A percentile compares a stretch with the other conserved stretches of the same genome.
These are phyloP conservation scores for Neurospora tetrasperma DNA, from an alignment of 495 filamentous ascomycete genomes.

Conservation along the genomic window DNA sequence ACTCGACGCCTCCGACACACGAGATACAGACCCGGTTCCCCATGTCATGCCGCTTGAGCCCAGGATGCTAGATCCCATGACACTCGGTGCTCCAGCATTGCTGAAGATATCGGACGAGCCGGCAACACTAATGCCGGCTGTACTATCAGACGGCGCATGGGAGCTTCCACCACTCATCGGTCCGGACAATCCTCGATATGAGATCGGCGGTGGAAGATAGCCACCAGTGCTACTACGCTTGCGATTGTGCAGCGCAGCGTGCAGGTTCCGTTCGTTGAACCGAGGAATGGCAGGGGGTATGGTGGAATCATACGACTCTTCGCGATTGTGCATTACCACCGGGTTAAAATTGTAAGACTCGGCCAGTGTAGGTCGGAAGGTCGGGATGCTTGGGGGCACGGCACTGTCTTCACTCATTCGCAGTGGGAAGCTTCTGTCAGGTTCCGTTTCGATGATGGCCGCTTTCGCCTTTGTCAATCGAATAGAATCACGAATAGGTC, in stretches of 20 bases:
- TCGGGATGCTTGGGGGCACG: slow-evolving; percentile 18
- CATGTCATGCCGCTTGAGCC: slow-evolving; percentile 33
- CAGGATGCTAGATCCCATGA: slow-evolving; percentile 20
- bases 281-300: slow-evolving; percentile 74
- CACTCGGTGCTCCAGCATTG: slow-evolving; percentile 20
- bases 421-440: slow-evolving; percentile 10
- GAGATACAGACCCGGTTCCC: slow-evolving; percentile 30
- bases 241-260: slow-evolving; percentile 47
- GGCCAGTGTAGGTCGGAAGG: slow-evolving; percentile 14
- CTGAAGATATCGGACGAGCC: slow-evolving; percentile 52
- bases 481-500: slow-evolving; percentile 79
- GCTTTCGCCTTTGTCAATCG: slow-evolving; percentile 74
- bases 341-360: slow-evolving; percentile 8
- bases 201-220: slow-evolving; percentile 50
- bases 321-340: slow-evolving; percentile 17
- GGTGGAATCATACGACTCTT: slow-evolving; percentile 42
- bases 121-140: slow-evolving; percentile 39
- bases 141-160: slow-evolving; percentile 39
- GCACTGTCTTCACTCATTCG: slow-evolving; percentile 14
- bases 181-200: slow-evolving; percentile 68
- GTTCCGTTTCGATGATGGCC: slow-evolving; percentile 30
- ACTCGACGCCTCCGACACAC: slow-evolving; percentile 55
- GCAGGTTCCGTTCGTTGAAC: slow-evolving; percentile 46
- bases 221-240: slow-evolving; percentile 80
- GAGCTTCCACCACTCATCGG: slow-evolving; percentile 31